phyloP scores from a whole-genome alignment of 116 monocot species.

The Cymodocea nodosa region DNA sequence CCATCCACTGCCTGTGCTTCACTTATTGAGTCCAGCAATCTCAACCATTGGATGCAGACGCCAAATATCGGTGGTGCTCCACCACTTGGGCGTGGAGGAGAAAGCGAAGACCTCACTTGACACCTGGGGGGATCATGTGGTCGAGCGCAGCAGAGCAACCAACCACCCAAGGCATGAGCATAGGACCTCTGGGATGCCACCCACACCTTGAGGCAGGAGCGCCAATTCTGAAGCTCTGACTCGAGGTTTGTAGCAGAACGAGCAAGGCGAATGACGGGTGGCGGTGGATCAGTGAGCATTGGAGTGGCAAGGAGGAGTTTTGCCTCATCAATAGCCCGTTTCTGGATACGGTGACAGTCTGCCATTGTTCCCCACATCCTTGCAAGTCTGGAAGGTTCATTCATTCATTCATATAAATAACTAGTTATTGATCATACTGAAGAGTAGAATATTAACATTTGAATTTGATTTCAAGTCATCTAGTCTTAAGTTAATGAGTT shows the following conservation, averaged over 20 bases:
- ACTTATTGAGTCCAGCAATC: slow-evolving; percentile 32
- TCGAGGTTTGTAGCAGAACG: slow-evolving; percentile 34
- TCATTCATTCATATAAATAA: no score
- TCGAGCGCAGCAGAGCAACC: slow-evolving; percentile 26
- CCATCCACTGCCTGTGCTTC: slow-evolving; percentile 72
- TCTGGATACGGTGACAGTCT: slow-evolving; percentile 60
- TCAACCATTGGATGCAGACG: slow-evolving; percentile 57
- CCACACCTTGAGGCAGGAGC: slow-evolving; percentile 42
- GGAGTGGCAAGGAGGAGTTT: slow-evolving; percentile 47
- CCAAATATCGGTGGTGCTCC: slow-evolving; percentile 27
- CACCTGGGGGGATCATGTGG: neutral
- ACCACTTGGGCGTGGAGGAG: slow-evolving; percentile 9
- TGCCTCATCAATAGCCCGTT: slow-evolving; percentile 58
- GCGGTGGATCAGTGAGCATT: slow-evolving; percentile 6
- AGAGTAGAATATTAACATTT: no score
- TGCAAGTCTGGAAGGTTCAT: slow-evolving; percentile 29
- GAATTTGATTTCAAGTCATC: no score
- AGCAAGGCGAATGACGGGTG: slow-evolving; percentile 3
- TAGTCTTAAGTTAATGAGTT: no score
- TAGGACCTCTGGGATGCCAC: slow-evolving; percentile 41
- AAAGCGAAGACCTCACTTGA: neutral
- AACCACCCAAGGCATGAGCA: slow-evolving; percentile 37
- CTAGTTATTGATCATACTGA: no score
- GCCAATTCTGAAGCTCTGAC: slow-evolving; percentile 55
- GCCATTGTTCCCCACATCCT: slow-evolving; percentile 75